A percentile compares a stretch with the other conserved stretches of the same genome.
phyloP scores from a whole-genome alignment of 768 basidiomycete species.

The Gloeophyllum trabeum region DNA sequence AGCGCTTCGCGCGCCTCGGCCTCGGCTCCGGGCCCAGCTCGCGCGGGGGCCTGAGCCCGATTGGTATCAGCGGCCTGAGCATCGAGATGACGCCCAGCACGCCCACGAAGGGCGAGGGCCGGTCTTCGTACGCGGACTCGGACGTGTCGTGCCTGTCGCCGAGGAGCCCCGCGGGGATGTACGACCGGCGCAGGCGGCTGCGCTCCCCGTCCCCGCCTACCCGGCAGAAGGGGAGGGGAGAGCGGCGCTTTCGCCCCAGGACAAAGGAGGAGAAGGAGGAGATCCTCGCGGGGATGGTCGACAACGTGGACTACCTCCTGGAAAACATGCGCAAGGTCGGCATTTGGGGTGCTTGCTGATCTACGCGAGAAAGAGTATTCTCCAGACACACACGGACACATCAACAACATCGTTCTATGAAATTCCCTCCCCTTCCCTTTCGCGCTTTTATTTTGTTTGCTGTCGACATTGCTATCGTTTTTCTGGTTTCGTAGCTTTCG shows the following conservation, averaged over 20 bases:
- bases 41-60: background rate
- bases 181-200: background rate
- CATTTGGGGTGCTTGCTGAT: constrained; percentile 73
- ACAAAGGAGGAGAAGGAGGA: constrained; percentile 81
- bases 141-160: too few species aligned
- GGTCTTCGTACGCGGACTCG: too few species aligned
- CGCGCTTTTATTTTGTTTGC: too few species aligned
- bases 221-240: background rate
- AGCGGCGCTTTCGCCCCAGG: constrained; percentile 4
- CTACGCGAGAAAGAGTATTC: too few species aligned
- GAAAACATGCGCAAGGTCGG: constrained; percentile 81
- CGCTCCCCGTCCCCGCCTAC: background rate
- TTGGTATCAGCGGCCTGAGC: background rate
- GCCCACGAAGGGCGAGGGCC: background rate
- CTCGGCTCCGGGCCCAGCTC: constrained; percentile 14
- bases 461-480: too few species aligned
- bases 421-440: too few species aligned
- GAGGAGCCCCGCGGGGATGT: background rate
- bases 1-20: constrained; percentile 19
- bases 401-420: too few species aligned
- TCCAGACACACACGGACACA: too few species aligned
- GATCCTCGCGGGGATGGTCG: constrained; percentile 69
- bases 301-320: constrained; percentile 86
- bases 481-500: too few species aligned
- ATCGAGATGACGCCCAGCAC: background rate